Percentiles rank a stretch among this genome's conserved stretches.
These are phyloP conservation scores for Bipolaris zeicola DNA, from an alignment of 2,329 filamentous ascomycete genomes.

Conservation along the genomic window DNA sequence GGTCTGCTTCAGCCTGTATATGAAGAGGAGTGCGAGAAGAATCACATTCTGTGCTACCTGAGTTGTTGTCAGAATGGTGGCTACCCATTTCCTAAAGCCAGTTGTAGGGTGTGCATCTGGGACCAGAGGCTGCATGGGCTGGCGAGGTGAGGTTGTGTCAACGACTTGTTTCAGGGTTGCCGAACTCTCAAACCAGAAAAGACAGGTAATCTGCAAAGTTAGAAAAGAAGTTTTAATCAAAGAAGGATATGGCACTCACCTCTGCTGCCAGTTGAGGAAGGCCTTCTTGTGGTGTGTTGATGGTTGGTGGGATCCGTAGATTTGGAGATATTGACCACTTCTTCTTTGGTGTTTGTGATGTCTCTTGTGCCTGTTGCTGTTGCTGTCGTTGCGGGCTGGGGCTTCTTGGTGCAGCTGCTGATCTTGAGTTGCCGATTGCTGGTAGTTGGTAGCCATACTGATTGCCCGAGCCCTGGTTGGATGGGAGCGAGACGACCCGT, in stretches of 20 bases:
- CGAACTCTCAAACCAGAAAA: constrained; percentile 96
- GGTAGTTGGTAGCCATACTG: constrained; percentile 45
- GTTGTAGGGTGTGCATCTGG: constrained; percentile 75
- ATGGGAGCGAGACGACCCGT: constrained; percentile 39
- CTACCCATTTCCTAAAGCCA: constrained; percentile 92
- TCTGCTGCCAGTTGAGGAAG: constrained; percentile 50
- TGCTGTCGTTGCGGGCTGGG: constrained; percentile 25
- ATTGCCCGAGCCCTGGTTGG: constrained; percentile 33
- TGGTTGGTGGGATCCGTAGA: constrained; percentile 44
- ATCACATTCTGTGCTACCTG: constrained; percentile 97
- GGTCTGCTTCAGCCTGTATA: constrained; percentile 88
- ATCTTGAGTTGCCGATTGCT: constrained; percentile 44
- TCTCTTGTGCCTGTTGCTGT: constrained; percentile 30
- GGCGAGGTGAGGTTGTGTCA: constrained; percentile 55
- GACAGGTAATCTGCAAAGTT: constrained; percentile 76
- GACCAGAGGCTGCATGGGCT: constrained; percentile 62
- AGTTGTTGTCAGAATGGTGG: constrained; percentile 86
- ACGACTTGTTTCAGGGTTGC: constrained; percentile 78
- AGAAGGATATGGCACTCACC: constrained; percentile 29
- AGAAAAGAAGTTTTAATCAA: constrained; percentile 8
- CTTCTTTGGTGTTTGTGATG: constrained; percentile 34
- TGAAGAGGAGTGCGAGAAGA: constrained; percentile 84
- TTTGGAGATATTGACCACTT: constrained; percentile 45
- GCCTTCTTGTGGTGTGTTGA: constrained; percentile 48
- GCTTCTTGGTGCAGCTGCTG: constrained; percentile 32